Evolutionary conservation across 305 asterid species (phyloP), one percentile per base, ranked within the genome.

Genomic region (Lippia alba): DNA sequence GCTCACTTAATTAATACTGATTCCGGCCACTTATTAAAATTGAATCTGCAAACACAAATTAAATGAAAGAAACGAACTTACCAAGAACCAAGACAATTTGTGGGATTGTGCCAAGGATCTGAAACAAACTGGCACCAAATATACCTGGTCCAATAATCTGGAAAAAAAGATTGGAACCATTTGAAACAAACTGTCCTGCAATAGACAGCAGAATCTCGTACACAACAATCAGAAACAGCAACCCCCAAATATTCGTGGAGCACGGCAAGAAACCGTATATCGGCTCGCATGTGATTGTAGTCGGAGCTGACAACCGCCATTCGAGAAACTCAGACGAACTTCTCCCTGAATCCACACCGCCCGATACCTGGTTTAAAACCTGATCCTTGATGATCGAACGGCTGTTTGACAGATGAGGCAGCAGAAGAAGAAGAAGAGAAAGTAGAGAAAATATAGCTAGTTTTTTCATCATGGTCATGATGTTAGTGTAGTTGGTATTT

Each of bases 81-180:
- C 87, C 76, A 78, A 85, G 83, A 46, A 82, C 65, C 51, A 85
- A 10, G 65, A 76, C 64, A 6, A 83, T 71, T 36, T 80, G 84
- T 3, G 87, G 87, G 56, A 83, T 49, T 0, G 80, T 66, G 19
- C 83, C 84, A 11, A 80, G 82, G 12, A 82, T 0, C 78, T 85
- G 90, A 64, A 85, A 85, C 75, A 85, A 71, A 70, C 87, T 80
- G 36, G 78, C 84, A 11, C 90, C 87, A 17, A 85, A 41, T 0
- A 80, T 67, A 19, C 86, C 86, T 0, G 87, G 81, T 12, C 87
- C 90, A 16, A 75, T 71, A 2, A 85, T 74, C 70, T 78, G 81
- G 54, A 78, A 80, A 15, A 78, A 78, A 12, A 76, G 64, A 48
- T 72, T 80, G 3, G 90, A 82, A 10, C 87, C 90, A 7, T 7